Percentiles rank a stretch among this genome's conserved stretches.
Conservation (phyloP, 2,329 filamentous ascomycete species). For the Furcasterigmium sp. region DNA sequence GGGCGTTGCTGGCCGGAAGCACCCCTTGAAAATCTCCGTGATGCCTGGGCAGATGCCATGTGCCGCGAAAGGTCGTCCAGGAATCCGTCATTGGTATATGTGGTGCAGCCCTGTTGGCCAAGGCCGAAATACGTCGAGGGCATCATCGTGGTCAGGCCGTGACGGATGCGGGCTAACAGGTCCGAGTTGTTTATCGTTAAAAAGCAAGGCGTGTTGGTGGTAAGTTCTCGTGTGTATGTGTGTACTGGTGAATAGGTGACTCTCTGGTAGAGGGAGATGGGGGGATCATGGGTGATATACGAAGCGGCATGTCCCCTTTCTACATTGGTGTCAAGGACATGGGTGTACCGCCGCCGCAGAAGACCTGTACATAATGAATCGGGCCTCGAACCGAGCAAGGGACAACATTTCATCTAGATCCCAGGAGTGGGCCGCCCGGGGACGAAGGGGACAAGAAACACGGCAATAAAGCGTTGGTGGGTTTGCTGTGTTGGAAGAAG, state of each 20-base stretch:
- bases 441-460: constrained; percentile 14
- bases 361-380: constrained; percentile 19
- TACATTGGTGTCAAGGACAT: constrained; percentile 21
- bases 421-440: constrained; percentile 27
- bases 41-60: constrained; percentile 38
- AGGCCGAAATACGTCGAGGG: constrained; percentile 16
- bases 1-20: constrained; percentile 40
- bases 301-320: constrained; percentile 12
- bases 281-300: constrained; percentile 3
- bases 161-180: no score
- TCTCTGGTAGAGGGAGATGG: neutral
- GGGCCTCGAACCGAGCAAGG: constrained; percentile 24
- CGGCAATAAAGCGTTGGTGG: constrained; percentile 12
- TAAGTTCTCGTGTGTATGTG: neutral
- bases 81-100: constrained; percentile 30
- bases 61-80: constrained; percentile 49
- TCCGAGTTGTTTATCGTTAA: no score
- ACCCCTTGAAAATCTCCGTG: constrained; percentile 42
- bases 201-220: no score
- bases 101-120: neutral
- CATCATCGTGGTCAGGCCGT: constrained; percentile 23
- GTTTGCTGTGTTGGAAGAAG: constrained; percentile 17
- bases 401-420: constrained; percentile 29
- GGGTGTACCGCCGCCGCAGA: constrained; percentile 9
- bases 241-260: no score